Base-by-base conservation (phyloP, 139 green algal genomes). In the Micromonas pusilla region DNA sequence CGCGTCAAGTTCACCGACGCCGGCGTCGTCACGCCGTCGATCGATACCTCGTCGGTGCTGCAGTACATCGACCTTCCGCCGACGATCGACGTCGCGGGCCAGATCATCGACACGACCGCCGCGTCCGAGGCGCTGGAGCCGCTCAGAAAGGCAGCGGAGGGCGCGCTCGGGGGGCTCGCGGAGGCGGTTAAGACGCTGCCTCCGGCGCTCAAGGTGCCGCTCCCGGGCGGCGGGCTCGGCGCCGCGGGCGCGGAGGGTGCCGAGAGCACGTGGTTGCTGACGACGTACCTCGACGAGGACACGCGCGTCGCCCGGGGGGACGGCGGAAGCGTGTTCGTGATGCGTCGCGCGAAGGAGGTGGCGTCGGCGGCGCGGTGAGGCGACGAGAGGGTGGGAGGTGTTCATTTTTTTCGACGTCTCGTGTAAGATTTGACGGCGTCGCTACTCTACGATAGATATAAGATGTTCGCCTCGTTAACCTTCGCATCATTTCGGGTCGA, bases 31-130 rank as follows among this genome's bases (percentile, higher is more conserved):
- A 57, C 45, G 9, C 45, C 45, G 45, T 23, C 26, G 26, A 32
- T 32, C 20, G 26, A 32, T 16, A 6, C n/a, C n/a, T n/a, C n/a
- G 9, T 6, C 70, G 16, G 37, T 34, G 28, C 9, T 38, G 9
- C 37, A 76, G 28, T 32, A 91, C 80, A 71, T 95, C 28, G 84
- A 91, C 36, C 75, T 97, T 28, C 92, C 92, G 3, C 52, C 70
- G 36, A 82, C 66, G 16, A 25, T 96, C 31, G 82, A 81, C 21
- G 53, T 96, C n/a, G 67, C 94, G 82, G 92, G 92, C 9, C 87
- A 93, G 82, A 66, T 60, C 0, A 32, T 97, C 0, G 92, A 97
- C 80, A 80, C 96, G 31, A 73, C 67, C 13, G 76, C 73, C 70
- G 63, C 94, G n/a, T 9, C 45, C 9, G 45, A 57, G 9, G 9